These are phyloP conservation scores for Saturnispora dispora DNA, from an alignment of 805 yeast species.

Conservation along the genomic window DNA sequence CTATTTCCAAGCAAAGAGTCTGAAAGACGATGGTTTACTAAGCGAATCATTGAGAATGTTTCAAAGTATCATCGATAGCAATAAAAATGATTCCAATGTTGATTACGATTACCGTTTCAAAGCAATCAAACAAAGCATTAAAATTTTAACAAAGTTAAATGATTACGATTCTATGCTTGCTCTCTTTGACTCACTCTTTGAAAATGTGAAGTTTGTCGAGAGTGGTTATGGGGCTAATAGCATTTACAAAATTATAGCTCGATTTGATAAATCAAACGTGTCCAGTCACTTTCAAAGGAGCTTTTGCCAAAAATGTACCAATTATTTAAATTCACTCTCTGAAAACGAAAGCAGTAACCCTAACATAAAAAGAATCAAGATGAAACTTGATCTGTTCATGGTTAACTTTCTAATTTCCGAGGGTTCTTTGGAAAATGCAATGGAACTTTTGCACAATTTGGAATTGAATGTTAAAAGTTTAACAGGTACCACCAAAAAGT, in stretches of 20 bases:
- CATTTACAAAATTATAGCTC: constrained; percentile 22
- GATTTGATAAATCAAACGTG: constrained; percentile 20
- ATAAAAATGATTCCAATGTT: background rate
- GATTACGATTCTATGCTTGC: constrained; percentile 12
- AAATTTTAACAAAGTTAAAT: constrained; percentile 18
- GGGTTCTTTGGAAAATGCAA: constrained; percentile 26
- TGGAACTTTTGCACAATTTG: constrained; percentile 28
- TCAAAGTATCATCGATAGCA: constrained; percentile 13
- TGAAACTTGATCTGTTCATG: constrained; percentile 39
- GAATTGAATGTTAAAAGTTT: constrained; percentile 31
- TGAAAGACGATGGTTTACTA: constrained; percentile 25
- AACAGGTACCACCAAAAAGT: constrained; percentile 37
- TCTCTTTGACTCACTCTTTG: constrained; percentile 16
- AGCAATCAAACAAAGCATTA: constrained; percentile 27
- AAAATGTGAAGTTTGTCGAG: constrained; percentile 13
- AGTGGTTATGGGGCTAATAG: constrained; percentile 24
- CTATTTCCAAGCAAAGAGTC: constrained; percentile 28
- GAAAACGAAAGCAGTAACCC: constrained; percentile 6
- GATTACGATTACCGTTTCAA: constrained; percentile 24
- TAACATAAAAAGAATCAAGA: constrained; percentile 33
- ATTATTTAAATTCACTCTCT: constrained; percentile 10
- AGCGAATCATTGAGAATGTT: constrained; percentile 21
- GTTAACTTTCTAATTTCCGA: constrained; percentile 31
- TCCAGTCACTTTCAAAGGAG: constrained; percentile 13
- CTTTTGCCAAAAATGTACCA: constrained; percentile 18